These are phyloP conservation scores for Rhododendron ferrugineum DNA, from an alignment of 148 eudicot species.

Conservation along the genomic window DNA sequence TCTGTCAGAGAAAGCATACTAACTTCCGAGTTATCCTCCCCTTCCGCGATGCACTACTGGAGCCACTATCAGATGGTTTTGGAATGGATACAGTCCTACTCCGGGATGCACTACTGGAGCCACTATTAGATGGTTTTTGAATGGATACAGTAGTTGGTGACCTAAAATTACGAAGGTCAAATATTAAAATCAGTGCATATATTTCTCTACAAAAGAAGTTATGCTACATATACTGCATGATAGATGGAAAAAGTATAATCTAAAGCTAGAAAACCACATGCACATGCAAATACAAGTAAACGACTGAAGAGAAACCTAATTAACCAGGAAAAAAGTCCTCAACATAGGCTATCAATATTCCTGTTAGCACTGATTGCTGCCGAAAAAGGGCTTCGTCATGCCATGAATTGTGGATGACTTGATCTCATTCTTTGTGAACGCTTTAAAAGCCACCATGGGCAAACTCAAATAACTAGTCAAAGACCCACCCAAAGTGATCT, in stretches of 20 bases:
- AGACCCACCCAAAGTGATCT: neutral
- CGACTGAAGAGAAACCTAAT: neutral
- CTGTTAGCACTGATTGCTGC: neutral
- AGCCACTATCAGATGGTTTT: conserved; percentile 22
- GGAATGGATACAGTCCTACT: conserved; percentile 20
- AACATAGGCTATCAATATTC: neutral
- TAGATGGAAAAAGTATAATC: neutral
- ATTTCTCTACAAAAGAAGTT: neutral
- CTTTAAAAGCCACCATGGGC: neutral
- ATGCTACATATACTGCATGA: neutral
- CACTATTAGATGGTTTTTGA: conserved; percentile 23
- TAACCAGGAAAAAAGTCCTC: neutral
- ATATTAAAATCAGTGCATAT: neutral
- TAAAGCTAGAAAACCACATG: neutral
- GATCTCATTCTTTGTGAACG: neutral
- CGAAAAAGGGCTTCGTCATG: neutral
- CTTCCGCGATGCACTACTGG: conserved; percentile 28
- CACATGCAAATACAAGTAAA: neutral
- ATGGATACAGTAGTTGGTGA: conserved; percentile 17
- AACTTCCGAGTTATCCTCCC: conserved; percentile 77
- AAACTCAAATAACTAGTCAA: neutral
- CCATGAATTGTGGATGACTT: neutral
- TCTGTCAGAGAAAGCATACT: conserved; percentile 20
- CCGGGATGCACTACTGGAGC: conserved; percentile 27
- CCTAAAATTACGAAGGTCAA: conserved; percentile 30